Conservation (phyloP, 2,329 filamentous ascomycete species). For the Aspergillus puulaauensis region DNA sequence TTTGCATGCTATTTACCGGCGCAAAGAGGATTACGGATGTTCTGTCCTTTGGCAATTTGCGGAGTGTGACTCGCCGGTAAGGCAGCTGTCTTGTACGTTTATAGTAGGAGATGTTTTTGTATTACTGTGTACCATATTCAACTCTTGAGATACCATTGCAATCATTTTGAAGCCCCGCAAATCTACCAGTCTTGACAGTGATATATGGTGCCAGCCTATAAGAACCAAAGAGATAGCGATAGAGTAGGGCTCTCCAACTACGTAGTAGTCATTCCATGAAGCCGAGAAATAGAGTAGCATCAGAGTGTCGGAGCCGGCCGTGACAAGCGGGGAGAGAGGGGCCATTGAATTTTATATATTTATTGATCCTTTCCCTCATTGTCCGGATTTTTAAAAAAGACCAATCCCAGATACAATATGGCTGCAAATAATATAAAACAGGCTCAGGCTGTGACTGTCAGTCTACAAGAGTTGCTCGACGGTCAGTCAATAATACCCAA, state of each 20-base stretch:
- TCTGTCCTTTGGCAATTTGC: constrained; percentile 81
- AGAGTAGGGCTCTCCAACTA: background rate
- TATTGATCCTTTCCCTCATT: background rate
- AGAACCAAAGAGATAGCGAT: background rate
- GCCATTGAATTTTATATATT: background rate
- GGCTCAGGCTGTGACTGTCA: constrained; percentile 48
- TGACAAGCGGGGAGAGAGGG: constrained; percentile 7
- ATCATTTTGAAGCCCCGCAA: background rate
- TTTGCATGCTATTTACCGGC: constrained; percentile 88
- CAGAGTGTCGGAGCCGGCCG: constrained; percentile 7
- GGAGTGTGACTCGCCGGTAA: constrained; percentile 43
- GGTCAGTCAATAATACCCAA: constrained; percentile 30
- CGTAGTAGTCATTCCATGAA: background rate
- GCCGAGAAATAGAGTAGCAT: constrained; percentile 2
- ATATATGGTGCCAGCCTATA: no score
- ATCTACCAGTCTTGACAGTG: no score
- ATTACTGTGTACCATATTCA: background rate
- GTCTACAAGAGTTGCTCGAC: constrained; percentile 47
- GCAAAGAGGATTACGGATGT: constrained; percentile 79
- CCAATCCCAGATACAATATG: constrained; percentile 15
- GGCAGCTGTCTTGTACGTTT: background rate
- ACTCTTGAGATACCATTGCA: background rate
- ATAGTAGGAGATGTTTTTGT: background rate
- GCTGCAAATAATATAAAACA: constrained; percentile 21
- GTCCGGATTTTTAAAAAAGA: background rate